A percentile compares a stretch with the other conserved stretches of the same genome.
Conservation (phyloP, 1,139 yeast species). For the Pichia sp. region DNA sequence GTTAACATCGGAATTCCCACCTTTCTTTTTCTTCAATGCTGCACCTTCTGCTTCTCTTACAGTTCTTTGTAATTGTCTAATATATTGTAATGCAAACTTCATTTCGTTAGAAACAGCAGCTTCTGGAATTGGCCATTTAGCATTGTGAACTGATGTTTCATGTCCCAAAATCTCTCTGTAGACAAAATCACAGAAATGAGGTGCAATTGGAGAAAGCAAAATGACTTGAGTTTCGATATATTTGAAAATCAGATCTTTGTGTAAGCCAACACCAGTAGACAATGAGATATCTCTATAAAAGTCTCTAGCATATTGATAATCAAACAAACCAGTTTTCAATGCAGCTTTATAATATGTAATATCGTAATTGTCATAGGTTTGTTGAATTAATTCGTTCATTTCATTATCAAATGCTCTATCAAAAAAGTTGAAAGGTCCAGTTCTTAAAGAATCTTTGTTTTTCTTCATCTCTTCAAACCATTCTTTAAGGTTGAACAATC, state of each 20-base stretch:
- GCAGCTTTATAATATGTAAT: constrained; percentile 81
- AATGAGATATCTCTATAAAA: constrained; percentile 74
- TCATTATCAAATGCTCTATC: constrained; percentile 91
- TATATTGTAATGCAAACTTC: constrained; percentile 66
- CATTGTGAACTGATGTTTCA: constrained; percentile 54
- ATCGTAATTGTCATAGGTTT: constrained; percentile 61
- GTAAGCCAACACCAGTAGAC: constrained; percentile 56
- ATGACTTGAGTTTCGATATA: constrained; percentile 84
- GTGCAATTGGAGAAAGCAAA: constrained; percentile 86
- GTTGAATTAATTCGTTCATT: constrained; percentile 74
- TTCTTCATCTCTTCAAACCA: constrained; percentile 80
- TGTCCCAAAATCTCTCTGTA: constrained; percentile 72
- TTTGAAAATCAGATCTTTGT: constrained; percentile 67
- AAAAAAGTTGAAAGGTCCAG: constrained; percentile 68
- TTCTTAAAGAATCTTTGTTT: constrained; percentile 50
- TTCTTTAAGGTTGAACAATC: constrained; percentile 86
- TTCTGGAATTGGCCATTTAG: constrained; percentile 69
- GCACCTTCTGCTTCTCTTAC: constrained; percentile 91
- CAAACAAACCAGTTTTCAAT: constrained; percentile 84
- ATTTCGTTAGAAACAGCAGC: constrained; percentile 56
- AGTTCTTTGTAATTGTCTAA: constrained; percentile 68
- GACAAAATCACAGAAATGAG: constrained; percentile 88
- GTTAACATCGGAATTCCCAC: constrained; percentile 69
- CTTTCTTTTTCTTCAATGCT: constrained; percentile 85
- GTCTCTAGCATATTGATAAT: constrained; percentile 91